Evolutionary conservation across 2,329 filamentous ascomycete species (phyloP).

Genomic region (Microascus cirrosus): DNA sequence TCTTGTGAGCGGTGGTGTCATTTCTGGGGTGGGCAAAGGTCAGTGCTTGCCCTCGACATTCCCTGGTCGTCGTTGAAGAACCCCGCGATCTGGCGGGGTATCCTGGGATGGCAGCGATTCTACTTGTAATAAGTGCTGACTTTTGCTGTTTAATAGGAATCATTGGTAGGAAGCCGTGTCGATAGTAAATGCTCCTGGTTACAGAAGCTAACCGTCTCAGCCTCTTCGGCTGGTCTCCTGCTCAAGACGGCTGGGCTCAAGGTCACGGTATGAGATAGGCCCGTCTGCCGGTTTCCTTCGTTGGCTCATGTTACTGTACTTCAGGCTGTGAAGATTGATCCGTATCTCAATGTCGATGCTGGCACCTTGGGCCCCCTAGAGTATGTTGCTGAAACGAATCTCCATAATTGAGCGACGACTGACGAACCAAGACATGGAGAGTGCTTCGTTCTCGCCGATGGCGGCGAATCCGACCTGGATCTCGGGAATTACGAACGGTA

Average conservation of each 20-base stretch:
- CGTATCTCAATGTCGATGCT: slow-evolving; percentile 29
- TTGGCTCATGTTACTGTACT: slow-evolving; percentile 56
- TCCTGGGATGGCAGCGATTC: neutral
- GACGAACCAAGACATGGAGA: slow-evolving; percentile 59
- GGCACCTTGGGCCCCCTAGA: slow-evolving; percentile 25
- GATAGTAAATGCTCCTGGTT: neutral
- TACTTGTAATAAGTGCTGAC: neutral
- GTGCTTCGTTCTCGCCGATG: slow-evolving; percentile 71
- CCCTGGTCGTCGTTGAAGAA: neutral
- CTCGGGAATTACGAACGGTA: neutral
- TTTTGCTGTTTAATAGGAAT: neutral
- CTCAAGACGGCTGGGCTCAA: slow-evolving; percentile 67
- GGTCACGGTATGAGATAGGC: slow-evolving; percentile 40
- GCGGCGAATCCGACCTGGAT: neutral
- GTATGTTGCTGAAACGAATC: slow-evolving; percentile 10
- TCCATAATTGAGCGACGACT: neutral
- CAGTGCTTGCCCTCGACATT: neutral
- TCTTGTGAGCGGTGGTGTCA: neutral
- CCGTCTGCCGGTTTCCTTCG: slow-evolving; percentile 27
- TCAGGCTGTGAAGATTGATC: slow-evolving; percentile 35
- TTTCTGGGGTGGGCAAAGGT: neutral
- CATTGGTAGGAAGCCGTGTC: neutral
- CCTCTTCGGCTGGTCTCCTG: slow-evolving; percentile 56
- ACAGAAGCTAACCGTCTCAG: slow-evolving; percentile 13
- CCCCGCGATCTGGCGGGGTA: neutral